A percentile compares a stretch with the other conserved stretches of the same genome.
phyloP scores from a whole-genome alignment of 2,329 filamentous ascomycete genomes.

The Verticillium zaregamsianum region DNA sequence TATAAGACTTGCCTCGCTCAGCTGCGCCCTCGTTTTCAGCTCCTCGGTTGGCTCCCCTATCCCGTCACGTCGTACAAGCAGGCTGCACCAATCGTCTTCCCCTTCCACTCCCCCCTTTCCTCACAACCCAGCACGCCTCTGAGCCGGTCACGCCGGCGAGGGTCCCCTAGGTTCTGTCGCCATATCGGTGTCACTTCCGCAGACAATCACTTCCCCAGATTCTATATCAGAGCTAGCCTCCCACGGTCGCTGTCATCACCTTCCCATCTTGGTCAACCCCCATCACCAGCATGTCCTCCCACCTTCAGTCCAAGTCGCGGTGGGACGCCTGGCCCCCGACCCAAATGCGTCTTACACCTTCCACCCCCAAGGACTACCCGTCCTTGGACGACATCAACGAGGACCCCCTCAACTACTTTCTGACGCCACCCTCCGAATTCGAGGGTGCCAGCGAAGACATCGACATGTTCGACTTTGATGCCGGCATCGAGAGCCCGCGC shows the following conservation, averaged over 20 bases:
- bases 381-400: constrained; percentile 46
- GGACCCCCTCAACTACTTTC: constrained; percentile 52
- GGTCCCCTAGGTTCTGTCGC: constrained; percentile 3
- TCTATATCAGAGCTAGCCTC: neutral
- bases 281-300: constrained; percentile 27
- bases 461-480: constrained; percentile 49
- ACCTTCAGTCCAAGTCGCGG: constrained; percentile 25
- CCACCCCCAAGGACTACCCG: constrained; percentile 36
- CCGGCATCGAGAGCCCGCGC: constrained; percentile 50
- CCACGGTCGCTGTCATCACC: neutral
- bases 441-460: constrained; percentile 36
- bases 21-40: constrained; percentile 1
- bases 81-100: neutral
- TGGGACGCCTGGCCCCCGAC: constrained; percentile 50
- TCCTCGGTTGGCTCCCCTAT: neutral
- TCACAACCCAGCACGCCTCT: constrained; percentile 1
- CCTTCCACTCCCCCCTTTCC: neutral
- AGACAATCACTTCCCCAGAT: constrained; percentile 2
- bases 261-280: neutral
- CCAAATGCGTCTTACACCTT: constrained; percentile 41
- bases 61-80: neutral
- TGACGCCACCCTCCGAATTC: constrained; percentile 42
- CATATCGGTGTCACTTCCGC: constrained; percentile 1
- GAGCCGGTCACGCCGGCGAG: constrained; percentile 15
- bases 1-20: neutral